Base-by-base conservation (phyloP, 768 basidiomycete species). In the Leccinum fibrillosum region DNA sequence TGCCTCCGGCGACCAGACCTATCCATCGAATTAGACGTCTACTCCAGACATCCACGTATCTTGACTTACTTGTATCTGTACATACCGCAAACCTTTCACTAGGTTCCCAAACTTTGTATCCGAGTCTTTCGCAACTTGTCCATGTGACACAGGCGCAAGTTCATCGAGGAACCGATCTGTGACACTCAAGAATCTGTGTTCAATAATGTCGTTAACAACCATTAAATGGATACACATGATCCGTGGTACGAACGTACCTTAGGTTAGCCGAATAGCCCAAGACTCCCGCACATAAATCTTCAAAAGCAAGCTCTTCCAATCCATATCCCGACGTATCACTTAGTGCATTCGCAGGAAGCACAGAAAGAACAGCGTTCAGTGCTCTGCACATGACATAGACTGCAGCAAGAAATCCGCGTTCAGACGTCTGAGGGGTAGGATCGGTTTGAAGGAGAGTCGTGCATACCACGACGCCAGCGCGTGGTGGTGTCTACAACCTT, bases 1-100 rank as follows among this genome's bases (percentile, higher is more conserved):
- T 5, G 89, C 86, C 69, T 94, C 90, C 13, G 92, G 89, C 2
- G 94, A 95, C 86, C 92, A 97, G 47, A 96, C 94, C 90, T 92
- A 62, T 26, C 17, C 10, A 55, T 23, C 13, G 21, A 3, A 45
- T 64, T 25, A 59, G 56, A 39, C 11, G n/a, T 34, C 21, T 19
- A 30, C 37, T 19, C 45, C 21, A 17, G 19, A 53, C 35, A 10
- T 37, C n/a, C 26, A 35, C 30, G 26, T 12, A 4, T 50, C 23
- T 7, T 8, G 3, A 58, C 71, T 50, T 59, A 88, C 91, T 76
- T 91, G 91, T 72, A 97, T 85, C 65, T 89, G 86, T 54, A 97
- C 82, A 69, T 92, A 83, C 62, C 82, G 85, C 64, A 98, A 74
- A 17, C 92, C 93, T 60, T 61, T 26, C 26, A 26, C 26, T 26